Percentiles rank a stretch among this genome's conserved stretches.
These are phyloP conservation scores for Colletotrichum orchidophilum DNA, from an alignment of 2,329 filamentous ascomycete genomes.

Conservation along the genomic window DNA sequence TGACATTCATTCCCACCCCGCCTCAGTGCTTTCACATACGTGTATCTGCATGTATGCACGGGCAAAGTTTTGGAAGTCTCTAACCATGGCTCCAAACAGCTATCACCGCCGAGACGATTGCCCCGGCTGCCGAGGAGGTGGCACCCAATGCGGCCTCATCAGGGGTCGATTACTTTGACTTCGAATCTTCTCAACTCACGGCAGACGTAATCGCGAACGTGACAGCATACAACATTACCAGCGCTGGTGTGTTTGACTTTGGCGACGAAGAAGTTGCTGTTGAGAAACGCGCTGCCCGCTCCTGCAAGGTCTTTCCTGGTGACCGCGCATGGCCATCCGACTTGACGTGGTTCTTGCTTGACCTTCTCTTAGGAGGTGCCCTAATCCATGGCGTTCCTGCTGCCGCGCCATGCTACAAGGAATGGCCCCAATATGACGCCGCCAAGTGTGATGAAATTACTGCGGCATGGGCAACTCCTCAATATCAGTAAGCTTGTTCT, in stretches of 20 bases:
- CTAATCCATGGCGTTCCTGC: conserved; percentile 38
- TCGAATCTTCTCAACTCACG: conserved; percentile 1
- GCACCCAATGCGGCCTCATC: neutral
- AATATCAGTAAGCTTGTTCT: conserved; percentile 54
- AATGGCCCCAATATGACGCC: conserved; percentile 46
- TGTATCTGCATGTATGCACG: neutral
- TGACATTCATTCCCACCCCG: neutral
- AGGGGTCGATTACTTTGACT: conserved; percentile 7
- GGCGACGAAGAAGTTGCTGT: neutral
- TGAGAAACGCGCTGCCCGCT: neutral
- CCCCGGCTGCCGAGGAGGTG: neutral
- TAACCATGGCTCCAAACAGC: neutral
- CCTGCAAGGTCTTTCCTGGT: conserved; percentile 29
- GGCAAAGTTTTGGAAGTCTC: neutral
- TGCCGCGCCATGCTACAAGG: conserved; percentile 47
- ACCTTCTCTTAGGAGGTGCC: conserved; percentile 4
- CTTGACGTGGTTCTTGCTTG: conserved; percentile 6
- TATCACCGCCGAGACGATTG: neutral
- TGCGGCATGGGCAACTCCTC: conserved; percentile 37
- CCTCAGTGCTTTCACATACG: neutral
- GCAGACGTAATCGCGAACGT: neutral
- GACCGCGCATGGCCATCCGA: conserved; percentile 18
- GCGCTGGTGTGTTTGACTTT: conserved; percentile 2
- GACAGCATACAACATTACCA: neutral
- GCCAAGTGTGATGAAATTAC: conserved; percentile 44